phyloP scores from a whole-genome alignment of 768 basidiomycete genomes.

The Phanerodontia chrysosporium region DNA sequence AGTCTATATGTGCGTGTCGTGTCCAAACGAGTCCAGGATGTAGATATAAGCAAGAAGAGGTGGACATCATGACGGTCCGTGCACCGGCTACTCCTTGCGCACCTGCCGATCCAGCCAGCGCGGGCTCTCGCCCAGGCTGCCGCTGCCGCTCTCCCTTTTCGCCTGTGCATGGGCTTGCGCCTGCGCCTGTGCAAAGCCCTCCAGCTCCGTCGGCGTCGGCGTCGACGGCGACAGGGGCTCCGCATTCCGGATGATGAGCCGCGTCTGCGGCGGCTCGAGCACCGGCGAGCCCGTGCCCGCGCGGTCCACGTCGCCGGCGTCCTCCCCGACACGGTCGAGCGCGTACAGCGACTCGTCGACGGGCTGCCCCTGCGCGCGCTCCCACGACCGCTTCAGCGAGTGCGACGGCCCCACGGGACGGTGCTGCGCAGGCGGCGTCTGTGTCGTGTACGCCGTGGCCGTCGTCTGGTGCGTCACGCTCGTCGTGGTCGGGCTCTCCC shows the following conservation, averaged over 20 bases:
- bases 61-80: background rate
- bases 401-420: background rate
- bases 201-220: background rate
- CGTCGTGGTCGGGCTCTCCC: background rate
- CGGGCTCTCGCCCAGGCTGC: background rate
- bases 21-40: background rate
- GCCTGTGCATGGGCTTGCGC: no score
- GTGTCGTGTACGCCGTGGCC: constrained; percentile 1
- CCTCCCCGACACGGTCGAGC: background rate
- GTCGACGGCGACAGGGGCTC: constrained; percentile 15
- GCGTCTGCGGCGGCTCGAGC: constrained; percentile 8
- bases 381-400: constrained; percentile 4
- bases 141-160: background rate
- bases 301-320: background rate
- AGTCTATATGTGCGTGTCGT: background rate
- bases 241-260: constrained; percentile 21
- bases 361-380: constrained; percentile 5
- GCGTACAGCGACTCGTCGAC: constrained; percentile 5
- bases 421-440: background rate
- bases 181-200: background rate
- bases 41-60: background rate
- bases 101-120: background rate
- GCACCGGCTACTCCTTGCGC: background rate
- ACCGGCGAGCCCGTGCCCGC: constrained; percentile 7
- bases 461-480: background rate